Base-by-base conservation (phyloP, 2,329 filamentous ascomycete genomes). In the Fusarium sp. region DNA sequence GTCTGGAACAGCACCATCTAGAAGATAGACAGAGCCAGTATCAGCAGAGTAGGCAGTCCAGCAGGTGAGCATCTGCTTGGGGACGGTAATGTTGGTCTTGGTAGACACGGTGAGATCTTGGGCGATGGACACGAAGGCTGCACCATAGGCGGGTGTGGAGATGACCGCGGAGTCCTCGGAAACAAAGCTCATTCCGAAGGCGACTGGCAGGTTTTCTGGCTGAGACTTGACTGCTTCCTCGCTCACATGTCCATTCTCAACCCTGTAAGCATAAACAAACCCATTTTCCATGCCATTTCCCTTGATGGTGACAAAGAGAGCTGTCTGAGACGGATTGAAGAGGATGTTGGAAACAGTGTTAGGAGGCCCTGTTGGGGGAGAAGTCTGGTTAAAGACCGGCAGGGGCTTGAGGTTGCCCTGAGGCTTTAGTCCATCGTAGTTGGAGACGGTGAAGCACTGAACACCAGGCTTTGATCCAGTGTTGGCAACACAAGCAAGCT, bases 301-400 rank as follows among this genome's bases (percentile, higher is more conserved):
- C 14, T 65, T 65, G 15, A 59, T 33, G 23, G 50, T 41, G 1
- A 65, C 60, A 1, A 65, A 65, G 9, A 65, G 32, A 18, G 62
- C 60, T 0, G 60, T 65, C 12, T 65, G 37, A 1, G 50, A 65
- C 17, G 62, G 60, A 5, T 65, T 65, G 42, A 65, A 65, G 5
- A 65, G 30, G 5, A 65, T 65, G 10, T 59, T 17, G 1, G 62
- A 65, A 6, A 48, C 62, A 5, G 62, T 65, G 3, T 65, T 65
- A 0, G 37, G 37, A 4, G 61, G 50, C 6, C 62, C 60, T 6
- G 26, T 33, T 7, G 64, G 46, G 3, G 60, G 62, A 5, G 30
- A 44, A 0, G 42, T 65, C 15, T 65, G 62, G 0, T 7, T 5
- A 4, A 41, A 1, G 5, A 65, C 17, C 0, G 60, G 62, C 6